Evolutionary conservation across 2,329 filamentous ascomycete species (phyloP).

Genomic region (Alternaria ventricosa): DNA sequence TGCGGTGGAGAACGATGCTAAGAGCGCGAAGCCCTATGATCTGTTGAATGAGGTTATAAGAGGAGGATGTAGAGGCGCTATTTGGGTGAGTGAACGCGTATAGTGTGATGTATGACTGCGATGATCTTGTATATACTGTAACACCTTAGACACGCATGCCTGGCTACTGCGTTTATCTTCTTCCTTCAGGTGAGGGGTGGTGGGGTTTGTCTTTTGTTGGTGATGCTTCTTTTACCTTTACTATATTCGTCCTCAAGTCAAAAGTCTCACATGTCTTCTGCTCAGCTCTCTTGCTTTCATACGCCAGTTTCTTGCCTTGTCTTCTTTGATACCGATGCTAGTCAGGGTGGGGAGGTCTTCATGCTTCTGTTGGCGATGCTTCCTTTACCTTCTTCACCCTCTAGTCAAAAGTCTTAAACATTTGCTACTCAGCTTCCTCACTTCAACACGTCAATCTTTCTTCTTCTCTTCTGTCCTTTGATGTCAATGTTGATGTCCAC

Average conservation of each 20-base stretch:
- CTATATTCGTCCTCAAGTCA: neutral
- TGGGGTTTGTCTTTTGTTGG: neutral
- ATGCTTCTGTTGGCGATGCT: neutral
- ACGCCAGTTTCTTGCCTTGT: neutral
- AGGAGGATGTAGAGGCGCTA: conserved; percentile 88
- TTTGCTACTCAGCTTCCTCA: neutral
- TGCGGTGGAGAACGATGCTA: conserved; percentile 90
- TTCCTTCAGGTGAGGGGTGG: neutral
- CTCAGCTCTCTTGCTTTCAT: neutral
- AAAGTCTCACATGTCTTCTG: neutral
- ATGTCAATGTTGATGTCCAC: neutral
- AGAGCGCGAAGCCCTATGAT: conserved; percentile 88
- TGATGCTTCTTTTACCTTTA: neutral
- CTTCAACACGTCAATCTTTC: neutral
- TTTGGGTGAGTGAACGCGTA: conserved; percentile 82
- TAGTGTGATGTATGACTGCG: neutral
- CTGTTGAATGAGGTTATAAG: conserved; percentile 85
- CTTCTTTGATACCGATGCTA: neutral
- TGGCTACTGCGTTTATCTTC: neutral
- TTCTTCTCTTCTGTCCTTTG: neutral
- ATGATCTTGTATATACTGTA: conserved; percentile 4
- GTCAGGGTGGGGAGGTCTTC: neutral
- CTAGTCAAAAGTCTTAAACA: too few species aligned
- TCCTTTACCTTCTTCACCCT: neutral
- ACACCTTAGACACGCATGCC: neutral